Percentiles rank a stretch among this genome's conserved stretches.
Conservation (phyloP, 1,284 basidiomycete species). For the Cutaneotrichosporon sp. region DNA sequence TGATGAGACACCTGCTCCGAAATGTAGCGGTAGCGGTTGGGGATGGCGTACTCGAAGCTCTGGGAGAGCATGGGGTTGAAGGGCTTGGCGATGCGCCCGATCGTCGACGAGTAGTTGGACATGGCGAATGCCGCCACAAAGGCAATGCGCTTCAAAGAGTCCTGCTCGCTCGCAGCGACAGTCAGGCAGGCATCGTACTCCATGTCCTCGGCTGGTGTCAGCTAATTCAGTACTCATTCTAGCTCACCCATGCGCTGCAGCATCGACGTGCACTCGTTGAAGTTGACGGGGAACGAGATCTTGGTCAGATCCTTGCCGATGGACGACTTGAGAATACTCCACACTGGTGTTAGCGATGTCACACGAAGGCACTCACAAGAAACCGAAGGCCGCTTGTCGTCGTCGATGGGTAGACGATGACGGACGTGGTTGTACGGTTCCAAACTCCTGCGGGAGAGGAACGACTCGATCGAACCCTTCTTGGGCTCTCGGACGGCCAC, state of each 20-base stretch:
- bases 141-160: conserved; percentile 77
- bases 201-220: conserved; percentile 79
- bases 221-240: no score
- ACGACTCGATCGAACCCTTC: conserved; percentile 29
- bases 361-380: conserved; percentile 53
- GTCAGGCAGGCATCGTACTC: conserved; percentile 87
- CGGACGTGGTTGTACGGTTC: conserved; percentile 67
- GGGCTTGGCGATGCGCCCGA: conserved; percentile 90
- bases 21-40: conserved; percentile 85
- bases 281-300: conserved; percentile 89
- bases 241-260: conserved; percentile 59
- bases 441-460: conserved; percentile 56
- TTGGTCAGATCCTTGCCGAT: conserved; percentile 97
- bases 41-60: conserved; percentile 91
- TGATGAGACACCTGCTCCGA: conserved; percentile 96
- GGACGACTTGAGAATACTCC: conserved; percentile 91
- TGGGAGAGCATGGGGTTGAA: conserved; percentile 72
- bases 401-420: conserved; percentile 61
- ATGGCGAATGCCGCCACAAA: conserved; percentile 96
- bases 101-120: conserved; percentile 93
- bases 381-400: conserved; percentile 79
- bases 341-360: conserved; percentile 51
- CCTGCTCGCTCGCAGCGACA: conserved; percentile 65
- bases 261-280: conserved; percentile 97
- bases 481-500: not conserved